Base-by-base conservation (phyloP, 306 rosid species). In the Lupinus albus region DNA sequence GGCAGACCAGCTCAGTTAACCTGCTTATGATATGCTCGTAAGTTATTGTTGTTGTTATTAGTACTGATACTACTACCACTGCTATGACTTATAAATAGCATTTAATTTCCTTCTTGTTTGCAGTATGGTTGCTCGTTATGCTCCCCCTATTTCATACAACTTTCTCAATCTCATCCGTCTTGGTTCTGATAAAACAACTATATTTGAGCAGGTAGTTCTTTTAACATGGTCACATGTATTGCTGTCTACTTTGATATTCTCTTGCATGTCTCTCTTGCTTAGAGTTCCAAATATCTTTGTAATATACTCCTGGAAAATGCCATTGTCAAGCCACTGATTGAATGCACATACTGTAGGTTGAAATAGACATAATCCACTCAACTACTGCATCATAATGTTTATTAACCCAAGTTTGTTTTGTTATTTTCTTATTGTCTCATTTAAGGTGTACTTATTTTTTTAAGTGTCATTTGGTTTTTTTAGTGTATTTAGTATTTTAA, bases 11-110 rank as follows among this genome's bases (percentile, higher is more conserved):
- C 82, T 84, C 99, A 13, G 99, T 93, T 65, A 89, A 81, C 85
- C 80, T 93, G 90, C 97, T 93, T 76, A 88, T 93, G 95, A 93
- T 93, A 81, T 93, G 99, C 95, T 86, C 99, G 99, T 93, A 84
- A 89, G 98, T 83, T 35, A 13, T 58, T 58, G 12, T 15, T 59
- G 46, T 35, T 59, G 5, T 25, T 53, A 25, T 21, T 28, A 20
- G 38, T 28, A 54, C 39, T 28, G 28, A 44, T 12, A 58, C 39
- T 39, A 32, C 13, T 54, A 15, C 74, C 39, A 6, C 35, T 74
- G 59, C 36, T 66, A 16, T 71, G 64, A 25, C 28, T 49, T 65
- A 44, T 66, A 58, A 33, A 28, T 35, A 72, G 58, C 20, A 68
- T 61, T 71, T 65, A 42, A 25, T 20, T 72, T 69, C 76, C 59